Evolutionary conservation across 2,329 filamentous ascomycete species (phyloP).

Genomic region (Stylonectria norvegica): DNA sequence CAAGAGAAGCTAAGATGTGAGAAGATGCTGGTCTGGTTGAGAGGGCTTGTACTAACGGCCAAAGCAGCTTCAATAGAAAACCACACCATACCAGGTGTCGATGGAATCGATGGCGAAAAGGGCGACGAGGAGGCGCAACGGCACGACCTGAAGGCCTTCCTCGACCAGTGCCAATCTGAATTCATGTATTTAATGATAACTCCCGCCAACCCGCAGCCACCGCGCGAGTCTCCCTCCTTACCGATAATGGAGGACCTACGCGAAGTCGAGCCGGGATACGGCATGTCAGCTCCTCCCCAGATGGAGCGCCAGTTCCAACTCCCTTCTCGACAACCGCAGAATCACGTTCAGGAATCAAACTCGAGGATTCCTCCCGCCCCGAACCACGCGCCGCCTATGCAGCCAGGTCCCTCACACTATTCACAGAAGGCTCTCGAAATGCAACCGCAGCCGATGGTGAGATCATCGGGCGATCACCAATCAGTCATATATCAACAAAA

Average conservation of each 20-base stretch:
- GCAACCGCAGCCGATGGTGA: constrained; percentile 49
- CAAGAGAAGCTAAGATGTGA: constrained; percentile 56
- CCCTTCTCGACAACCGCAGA: constrained; percentile 47
- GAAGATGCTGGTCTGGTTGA: constrained; percentile 14
- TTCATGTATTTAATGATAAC: constrained; percentile 67
- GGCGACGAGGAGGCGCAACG: constrained; percentile 49
- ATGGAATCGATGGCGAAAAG: constrained; percentile 45
- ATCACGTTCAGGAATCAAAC: constrained; percentile 54
- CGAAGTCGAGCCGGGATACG: constrained; percentile 49
- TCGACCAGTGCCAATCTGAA: constrained; percentile 63
- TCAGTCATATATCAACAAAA: constrained; percentile 36
- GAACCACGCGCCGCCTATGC: constrained; percentile 58
- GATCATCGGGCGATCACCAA: constrained; percentile 50
- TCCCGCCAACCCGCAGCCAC: constrained; percentile 61
- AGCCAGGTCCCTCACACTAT: constrained; percentile 36
- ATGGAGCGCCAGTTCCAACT: constrained; percentile 40
- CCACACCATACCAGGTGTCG: constrained; percentile 41
- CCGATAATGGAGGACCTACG: constrained; percentile 58
- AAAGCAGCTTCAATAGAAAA: constrained; percentile 43
- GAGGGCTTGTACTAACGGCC: constrained; percentile 11
- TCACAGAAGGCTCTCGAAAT: constrained; percentile 35
- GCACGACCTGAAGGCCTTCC: constrained; percentile 55
- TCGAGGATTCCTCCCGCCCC: constrained; percentile 51
- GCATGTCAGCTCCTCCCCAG: constrained; percentile 42
- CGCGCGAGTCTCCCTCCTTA: constrained; percentile 58